Evolutionary conservation across 2,329 filamentous ascomycete species (phyloP).

Genomic region (Aspergillus oerlinghausenensis): DNA sequence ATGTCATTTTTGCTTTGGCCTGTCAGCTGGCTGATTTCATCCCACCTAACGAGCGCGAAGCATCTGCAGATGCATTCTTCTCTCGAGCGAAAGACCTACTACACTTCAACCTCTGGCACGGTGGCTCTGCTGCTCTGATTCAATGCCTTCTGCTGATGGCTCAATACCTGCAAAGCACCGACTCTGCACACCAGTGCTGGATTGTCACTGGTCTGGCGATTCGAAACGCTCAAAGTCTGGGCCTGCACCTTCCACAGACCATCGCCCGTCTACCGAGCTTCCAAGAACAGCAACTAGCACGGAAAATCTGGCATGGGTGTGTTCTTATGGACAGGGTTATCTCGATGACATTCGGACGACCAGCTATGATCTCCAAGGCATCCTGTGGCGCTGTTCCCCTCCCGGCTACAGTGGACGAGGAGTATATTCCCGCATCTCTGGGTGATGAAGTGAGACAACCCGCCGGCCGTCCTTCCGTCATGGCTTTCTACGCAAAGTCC

Average conservation of each 20-base stretch:
- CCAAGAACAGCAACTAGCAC: conserved; percentile 26
- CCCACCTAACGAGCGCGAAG: conserved; percentile 37
- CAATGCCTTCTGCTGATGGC: conserved; percentile 47
- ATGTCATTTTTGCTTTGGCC: conserved; percentile 46
- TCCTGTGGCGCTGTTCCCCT: conserved; percentile 25
- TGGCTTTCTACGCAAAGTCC: conserved; percentile 30
- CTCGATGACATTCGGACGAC: conserved; percentile 37
- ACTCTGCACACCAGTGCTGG: conserved; percentile 47
- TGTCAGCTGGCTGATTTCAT: conserved; percentile 43
- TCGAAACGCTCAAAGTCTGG: conserved; percentile 45
- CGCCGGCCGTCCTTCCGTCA: conserved; percentile 21
- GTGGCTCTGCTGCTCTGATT: conserved; percentile 42
- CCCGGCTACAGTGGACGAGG: conserved; percentile 29
- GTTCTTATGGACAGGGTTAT: conserved; percentile 35
- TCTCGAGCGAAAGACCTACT: conserved; percentile 41
- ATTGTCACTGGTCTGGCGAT: conserved; percentile 46
- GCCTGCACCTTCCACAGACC: conserved; percentile 43
- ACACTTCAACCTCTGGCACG: conserved; percentile 41
- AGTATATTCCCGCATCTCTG: conserved; percentile 19
- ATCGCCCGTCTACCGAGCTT: conserved; percentile 20
- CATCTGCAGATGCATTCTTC: conserved; percentile 41
- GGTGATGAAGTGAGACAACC: conserved; percentile 17
- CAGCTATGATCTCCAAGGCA: conserved; percentile 31
- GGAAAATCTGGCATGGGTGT: conserved; percentile 35
- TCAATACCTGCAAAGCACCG: conserved; percentile 48